These are phyloP conservation scores for Porogramme epimiltina DNA, from an alignment of 1,284 basidiomycete genomes.

Conservation along the genomic window DNA sequence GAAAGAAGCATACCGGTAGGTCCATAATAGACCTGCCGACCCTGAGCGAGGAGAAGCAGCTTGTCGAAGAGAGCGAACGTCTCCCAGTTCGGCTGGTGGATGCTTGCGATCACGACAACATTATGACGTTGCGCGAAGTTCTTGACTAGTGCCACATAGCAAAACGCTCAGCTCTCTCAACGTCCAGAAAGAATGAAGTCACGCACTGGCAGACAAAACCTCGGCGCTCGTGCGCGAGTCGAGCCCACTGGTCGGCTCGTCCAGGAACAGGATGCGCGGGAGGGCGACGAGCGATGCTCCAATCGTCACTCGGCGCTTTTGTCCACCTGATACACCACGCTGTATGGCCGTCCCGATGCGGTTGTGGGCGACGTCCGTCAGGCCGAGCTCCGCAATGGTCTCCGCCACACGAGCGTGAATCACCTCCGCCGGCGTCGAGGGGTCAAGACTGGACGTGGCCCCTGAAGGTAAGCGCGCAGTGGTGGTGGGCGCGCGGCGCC, in stretches of 20 bases:
- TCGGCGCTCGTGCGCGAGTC: background rate
- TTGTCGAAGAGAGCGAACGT: background rate
- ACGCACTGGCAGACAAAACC: too few relatives aligned
- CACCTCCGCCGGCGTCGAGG: background rate
- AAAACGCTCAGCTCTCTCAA: too few relatives aligned
- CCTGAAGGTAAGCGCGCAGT: too few relatives aligned
- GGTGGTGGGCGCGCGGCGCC: too few relatives aligned
- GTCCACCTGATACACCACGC: background rate
- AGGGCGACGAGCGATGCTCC: background rate
- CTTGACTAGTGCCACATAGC: too few relatives aligned
- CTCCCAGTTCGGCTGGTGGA: background rate
- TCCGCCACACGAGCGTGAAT: background rate
- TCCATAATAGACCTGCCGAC: background rate
- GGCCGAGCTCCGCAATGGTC: background rate
- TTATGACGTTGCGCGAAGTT: too few relatives aligned
- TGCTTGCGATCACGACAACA: background rate
- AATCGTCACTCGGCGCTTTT: background rate
- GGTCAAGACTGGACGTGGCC: background rate
- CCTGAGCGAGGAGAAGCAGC: background rate
- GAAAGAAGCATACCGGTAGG: too few relatives aligned
- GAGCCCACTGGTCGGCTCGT: background rate
- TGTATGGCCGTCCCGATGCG: background rate
- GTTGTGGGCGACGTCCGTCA: background rate
- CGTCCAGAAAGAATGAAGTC: too few relatives aligned
- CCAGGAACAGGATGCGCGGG: background rate